A percentile compares a stretch with the other conserved stretches of the same genome.
phyloP scores from a whole-genome alignment of 495 filamentous ascomycete species.

The Poronia punctata region DNA sequence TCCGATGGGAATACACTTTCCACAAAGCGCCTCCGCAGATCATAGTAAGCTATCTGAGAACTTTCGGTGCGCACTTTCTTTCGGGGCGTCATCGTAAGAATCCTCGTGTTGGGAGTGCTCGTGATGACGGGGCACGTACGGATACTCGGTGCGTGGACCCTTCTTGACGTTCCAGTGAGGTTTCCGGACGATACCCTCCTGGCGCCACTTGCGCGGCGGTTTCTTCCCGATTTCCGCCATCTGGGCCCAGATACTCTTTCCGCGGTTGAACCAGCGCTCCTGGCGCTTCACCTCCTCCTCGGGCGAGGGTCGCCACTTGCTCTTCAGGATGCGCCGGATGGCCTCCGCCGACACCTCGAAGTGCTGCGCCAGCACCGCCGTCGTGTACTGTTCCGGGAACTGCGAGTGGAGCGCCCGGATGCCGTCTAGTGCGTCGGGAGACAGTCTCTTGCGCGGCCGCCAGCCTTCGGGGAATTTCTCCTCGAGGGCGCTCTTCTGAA shows the following conservation, averaged over 20 bases:
- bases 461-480: conserved; percentile 73
- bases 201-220: conserved; percentile 60
- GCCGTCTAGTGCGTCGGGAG: conserved; percentile 81
- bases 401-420: conserved; percentile 72
- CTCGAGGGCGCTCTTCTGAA: conserved; percentile 61
- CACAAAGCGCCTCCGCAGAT: not conserved
- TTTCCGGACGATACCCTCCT: conserved; percentile 53
- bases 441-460: conserved; percentile 76
- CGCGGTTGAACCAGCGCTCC: conserved; percentile 70
- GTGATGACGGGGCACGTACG: conserved; percentile 2
- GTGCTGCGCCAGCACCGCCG: conserved; percentile 61
- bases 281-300: conserved; percentile 55
- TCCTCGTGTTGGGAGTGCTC: too few relatives aligned
- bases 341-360: conserved; percentile 83
- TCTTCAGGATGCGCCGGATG: conserved; percentile 77
- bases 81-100: not conserved
- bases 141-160: conserved; percentile 16
- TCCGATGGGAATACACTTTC: not conserved
- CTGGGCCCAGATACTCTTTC: conserved; percentile 66
- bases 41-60: conserved; percentile 2
- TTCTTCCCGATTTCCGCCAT: conserved; percentile 63
- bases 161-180: conserved; percentile 27
- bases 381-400: conserved; percentile 69
- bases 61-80: conserved; percentile 7
- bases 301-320: conserved; percentile 67